These are phyloP conservation scores for Aaosphaeria pasadenensis DNA, from an alignment of 2,329 filamentous ascomycete genomes.

Conservation along the genomic window DNA sequence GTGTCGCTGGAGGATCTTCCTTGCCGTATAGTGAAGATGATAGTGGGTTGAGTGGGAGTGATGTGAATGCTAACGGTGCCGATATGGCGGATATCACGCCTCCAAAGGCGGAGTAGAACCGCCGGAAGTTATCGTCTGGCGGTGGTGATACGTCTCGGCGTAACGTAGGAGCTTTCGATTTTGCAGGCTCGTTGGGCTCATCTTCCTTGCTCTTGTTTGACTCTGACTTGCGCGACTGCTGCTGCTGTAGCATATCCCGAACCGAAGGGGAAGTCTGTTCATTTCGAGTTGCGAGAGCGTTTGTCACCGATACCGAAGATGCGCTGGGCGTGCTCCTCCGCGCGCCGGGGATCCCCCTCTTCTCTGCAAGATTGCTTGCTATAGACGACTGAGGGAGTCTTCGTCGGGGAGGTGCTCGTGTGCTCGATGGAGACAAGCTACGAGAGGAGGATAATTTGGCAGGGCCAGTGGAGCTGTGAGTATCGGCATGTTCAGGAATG, in stretches of 20 bases:
- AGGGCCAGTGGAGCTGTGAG: too few relatives aligned
- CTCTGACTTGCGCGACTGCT: constrained; percentile 27
- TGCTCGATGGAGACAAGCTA: constrained; percentile 32
- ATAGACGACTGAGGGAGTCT: constrained; percentile 71
- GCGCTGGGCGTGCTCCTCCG: constrained; percentile 64
- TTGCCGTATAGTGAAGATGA: constrained; percentile 1
- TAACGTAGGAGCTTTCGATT: constrained; percentile 3
- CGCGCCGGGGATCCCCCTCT: constrained; percentile 67
- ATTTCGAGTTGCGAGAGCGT: constrained; percentile 59
- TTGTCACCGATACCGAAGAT: constrained; percentile 71
- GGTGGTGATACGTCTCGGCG: constrained; percentile 18
- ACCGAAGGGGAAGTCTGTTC: constrained; percentile 29
- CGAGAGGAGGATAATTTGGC: constrained; percentile 10
- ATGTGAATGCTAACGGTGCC: constrained; percentile 87
- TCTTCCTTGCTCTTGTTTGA: constrained; percentile 11
- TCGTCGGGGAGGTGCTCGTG: constrained; percentile 37
- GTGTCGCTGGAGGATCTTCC: constrained; percentile 18
- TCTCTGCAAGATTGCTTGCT: constrained; percentile 82
- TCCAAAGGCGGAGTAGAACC: constrained; percentile 90
- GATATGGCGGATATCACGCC: constrained; percentile 85
- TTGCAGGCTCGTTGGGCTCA: background rate
- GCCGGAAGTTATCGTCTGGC: constrained; percentile 75
- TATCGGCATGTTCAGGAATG: constrained; percentile 6
- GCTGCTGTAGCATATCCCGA: constrained; percentile 26
- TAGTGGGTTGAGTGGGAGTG: constrained; percentile 64